These are phyloP conservation scores for Teunomyces atbi DNA, from an alignment of 805 yeast genomes.

Conservation along the genomic window DNA sequence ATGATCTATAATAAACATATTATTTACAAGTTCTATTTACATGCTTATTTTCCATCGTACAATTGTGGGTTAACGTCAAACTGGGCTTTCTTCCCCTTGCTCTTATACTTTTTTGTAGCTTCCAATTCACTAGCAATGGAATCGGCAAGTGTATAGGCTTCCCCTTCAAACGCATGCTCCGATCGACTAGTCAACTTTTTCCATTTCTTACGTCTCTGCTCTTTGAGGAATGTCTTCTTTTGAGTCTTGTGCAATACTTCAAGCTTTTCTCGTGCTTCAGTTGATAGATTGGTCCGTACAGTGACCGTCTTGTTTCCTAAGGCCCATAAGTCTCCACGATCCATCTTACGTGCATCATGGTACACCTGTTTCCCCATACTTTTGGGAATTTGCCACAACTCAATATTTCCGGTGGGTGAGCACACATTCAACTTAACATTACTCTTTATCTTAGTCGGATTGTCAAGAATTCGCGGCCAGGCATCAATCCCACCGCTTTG, in stretches of 20 bases:
- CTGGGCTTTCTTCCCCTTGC: constrained; percentile 28
- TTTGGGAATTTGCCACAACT: constrained; percentile 84
- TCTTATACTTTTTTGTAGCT: constrained; percentile 28
- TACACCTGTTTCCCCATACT: constrained; percentile 70
- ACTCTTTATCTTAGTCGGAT: constrained; percentile 76
- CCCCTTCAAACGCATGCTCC: constrained; percentile 26
- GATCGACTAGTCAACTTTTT: constrained; percentile 28
- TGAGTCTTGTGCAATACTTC: constrained; percentile 36
- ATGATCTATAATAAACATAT: constrained; percentile 3
- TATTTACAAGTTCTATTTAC: constrained; percentile 4
- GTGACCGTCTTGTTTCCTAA: constrained; percentile 34
- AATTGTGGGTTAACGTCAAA: constrained; percentile 20
- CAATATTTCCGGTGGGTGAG: constrained; percentile 74
- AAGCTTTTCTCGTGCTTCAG: constrained; percentile 30
- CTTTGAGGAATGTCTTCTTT: constrained; percentile 38
- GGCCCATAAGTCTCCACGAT: constrained; percentile 88
- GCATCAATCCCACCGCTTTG: constrained; percentile 19
- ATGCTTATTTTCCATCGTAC: constrained; percentile 9
- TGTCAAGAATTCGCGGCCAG: constrained; percentile 73
- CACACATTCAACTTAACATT: constrained; percentile 81
- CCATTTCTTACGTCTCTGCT: constrained; percentile 32
- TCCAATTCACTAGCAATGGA: constrained; percentile 32
- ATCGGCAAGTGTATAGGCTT: constrained; percentile 26
- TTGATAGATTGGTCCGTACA: constrained; percentile 30
- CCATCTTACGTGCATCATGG: constrained; percentile 86